Base-by-base conservation (phyloP, 371 early-diverging fungal genomes). In the Parasitella parasitica region DNA sequence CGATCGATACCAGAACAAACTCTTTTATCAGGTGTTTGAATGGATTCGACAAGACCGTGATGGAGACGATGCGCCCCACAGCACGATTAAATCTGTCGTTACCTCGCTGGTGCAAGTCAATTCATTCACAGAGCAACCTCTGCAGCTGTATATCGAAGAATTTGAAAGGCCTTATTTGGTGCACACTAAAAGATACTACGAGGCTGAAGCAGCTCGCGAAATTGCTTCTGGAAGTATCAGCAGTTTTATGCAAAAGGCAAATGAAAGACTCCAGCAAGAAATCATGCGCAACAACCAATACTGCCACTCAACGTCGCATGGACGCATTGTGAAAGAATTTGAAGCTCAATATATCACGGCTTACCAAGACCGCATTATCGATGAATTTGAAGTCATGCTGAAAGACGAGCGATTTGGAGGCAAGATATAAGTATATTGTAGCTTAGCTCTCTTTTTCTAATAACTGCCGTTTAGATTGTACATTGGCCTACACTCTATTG, bases 101-200 rank as follows among this genome's bases (percentile, higher is more conserved):
- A 76, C 82, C 8, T 91, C 90, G 1, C 51, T 77, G 75, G 94
- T 92, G 15, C 77, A 86, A 20, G 70, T 91, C 20, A 89, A 89
- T 63, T 72, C 79, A n/a, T 85, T 87, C 60, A 84, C 87, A 11
- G 89, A 90, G 6, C 82, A 86, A 39, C 90, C 87, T 11, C 67
- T 91, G 15, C 82, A 85, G 36, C 70, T 92, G 4, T 95, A 95
- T 62, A 81, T 89, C 13, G 89, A 92, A 48, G 88, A 90, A 63
- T 93, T 92, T 71, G 95, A 95, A 69, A 71, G 77, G 37, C 86
- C 88, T 9, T 92, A 88, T 57, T 67, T 95, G 38, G 81, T 81
- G 0, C 80, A 85, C 41, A 91, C 92, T 0, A 81, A 80, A 41
- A 66, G 72, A 15, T 95, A 93, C 69, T 94, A 94, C 75, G 81